phyloP scores from a whole-genome alignment of 768 basidiomycete species.

The Suillus subaureus region DNA sequence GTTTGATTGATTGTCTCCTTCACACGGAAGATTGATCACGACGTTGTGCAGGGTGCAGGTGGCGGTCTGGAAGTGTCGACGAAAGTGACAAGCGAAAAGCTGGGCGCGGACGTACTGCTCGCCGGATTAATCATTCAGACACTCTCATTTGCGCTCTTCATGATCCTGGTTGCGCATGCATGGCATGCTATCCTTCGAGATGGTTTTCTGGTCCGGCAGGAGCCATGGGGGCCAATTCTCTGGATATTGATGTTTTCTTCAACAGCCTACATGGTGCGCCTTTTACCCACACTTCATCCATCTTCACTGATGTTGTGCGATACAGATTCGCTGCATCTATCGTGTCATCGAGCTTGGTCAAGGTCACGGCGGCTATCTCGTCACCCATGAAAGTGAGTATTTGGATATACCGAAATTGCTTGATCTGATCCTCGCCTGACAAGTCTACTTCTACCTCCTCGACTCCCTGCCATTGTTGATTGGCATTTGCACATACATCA shows the following conservation, averaged over 20 bases:
- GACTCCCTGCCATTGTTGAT: conserved; percentile 32
- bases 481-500: conserved; percentile 24
- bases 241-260: conserved; percentile 28
- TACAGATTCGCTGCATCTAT: conserved; percentile 32
- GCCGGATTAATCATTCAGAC: conserved; percentile 28
- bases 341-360: conserved; percentile 28
- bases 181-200: conserved; percentile 18
- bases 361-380: conserved; percentile 22
- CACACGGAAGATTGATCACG: neutral
- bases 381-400: conserved; percentile 26
- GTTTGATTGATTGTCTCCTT: neutral
- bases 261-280: conserved; percentile 26
- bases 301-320: neutral
- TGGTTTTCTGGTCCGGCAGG: conserved; percentile 8
- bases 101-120: conserved; percentile 25
- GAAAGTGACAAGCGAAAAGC: neutral
- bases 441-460: conserved; percentile 33
- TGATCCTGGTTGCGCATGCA: conserved; percentile 16
- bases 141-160: conserved; percentile 27
- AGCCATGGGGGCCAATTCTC: conserved; percentile 24
- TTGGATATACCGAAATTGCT: too few species aligned
- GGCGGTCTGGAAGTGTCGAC: conserved; percentile 20
- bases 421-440: conserved; percentile 1
- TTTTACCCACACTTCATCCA: neutral
- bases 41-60: conserved; percentile 22